These are phyloP conservation scores for Rostrohypoxylon terebratum DNA, from an alignment of 495 filamentous ascomycete species.

Conservation along the genomic window DNA sequence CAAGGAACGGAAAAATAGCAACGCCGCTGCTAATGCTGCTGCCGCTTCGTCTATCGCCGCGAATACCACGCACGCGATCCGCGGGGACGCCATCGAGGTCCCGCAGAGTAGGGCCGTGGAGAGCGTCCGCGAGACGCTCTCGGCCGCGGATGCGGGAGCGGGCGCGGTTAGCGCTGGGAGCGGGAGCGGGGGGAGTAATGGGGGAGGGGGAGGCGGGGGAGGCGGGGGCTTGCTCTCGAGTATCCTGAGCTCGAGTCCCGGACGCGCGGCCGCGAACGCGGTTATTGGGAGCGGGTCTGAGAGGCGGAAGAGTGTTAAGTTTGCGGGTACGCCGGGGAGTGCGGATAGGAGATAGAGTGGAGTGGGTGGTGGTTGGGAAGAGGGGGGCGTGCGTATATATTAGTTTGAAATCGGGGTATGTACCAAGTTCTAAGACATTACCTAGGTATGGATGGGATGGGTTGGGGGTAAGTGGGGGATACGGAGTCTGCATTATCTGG, in stretches of 20 bases:
- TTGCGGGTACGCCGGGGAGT: conserved; percentile 50
- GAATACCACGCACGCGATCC: conserved; percentile 29
- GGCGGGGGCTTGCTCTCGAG: conserved; percentile 37
- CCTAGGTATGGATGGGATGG: neutral
- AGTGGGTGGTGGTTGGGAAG: neutral
- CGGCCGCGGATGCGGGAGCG: conserved; percentile 20
- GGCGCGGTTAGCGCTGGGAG: neutral
- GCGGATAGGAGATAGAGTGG: conserved; percentile 14
- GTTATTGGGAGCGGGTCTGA: conserved; percentile 53
- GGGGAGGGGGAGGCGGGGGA: conserved; percentile 19
- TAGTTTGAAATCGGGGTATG: neutral
- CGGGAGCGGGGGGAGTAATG: neutral
- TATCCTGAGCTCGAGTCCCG: conserved; percentile 61
- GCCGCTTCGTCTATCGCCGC: conserved; percentile 18
- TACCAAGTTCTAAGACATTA: neutral
- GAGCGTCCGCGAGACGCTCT: conserved; percentile 60
- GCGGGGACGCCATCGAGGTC: conserved; percentile 56
- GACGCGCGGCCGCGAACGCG: conserved; percentile 35
- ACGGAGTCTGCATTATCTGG: neutral
- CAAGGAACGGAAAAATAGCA: conserved; percentile 40
- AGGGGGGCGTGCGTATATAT: neutral
- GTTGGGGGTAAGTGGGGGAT: neutral
- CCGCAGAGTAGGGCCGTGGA: conserved; percentile 67
- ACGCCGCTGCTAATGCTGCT: neutral
- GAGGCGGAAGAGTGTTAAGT: conserved; percentile 68